phyloP scores from a whole-genome alignment of 345 rosid species.

The Melaleuca alternifolia region DNA sequence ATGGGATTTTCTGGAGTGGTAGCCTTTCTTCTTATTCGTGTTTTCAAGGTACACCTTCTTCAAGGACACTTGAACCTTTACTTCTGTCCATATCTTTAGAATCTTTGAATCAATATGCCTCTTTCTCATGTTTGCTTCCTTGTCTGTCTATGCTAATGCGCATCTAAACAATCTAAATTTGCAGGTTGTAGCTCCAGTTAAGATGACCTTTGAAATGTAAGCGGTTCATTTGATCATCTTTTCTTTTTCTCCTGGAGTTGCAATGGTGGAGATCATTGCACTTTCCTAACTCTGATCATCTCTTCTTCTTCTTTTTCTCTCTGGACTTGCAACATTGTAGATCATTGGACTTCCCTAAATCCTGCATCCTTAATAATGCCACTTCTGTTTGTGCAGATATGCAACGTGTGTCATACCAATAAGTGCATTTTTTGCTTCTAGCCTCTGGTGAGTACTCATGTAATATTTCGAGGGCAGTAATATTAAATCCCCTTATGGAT shows the following conservation, averaged over 20 bases:
- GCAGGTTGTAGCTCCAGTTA: conserved; percentile 93
- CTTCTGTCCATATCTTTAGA: not conserved
- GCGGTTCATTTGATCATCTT: conserved; percentile 4
- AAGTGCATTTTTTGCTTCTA: conserved; percentile 95
- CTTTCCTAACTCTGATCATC: not conserved
- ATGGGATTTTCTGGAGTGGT: conserved; percentile 80
- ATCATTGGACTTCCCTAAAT: not conserved
- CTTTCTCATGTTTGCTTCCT: not conserved
- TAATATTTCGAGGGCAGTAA: not conserved
- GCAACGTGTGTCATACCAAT: conserved; percentile 89
- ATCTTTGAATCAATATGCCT: not conserved
- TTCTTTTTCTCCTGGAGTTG: not conserved
- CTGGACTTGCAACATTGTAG: not conserved
- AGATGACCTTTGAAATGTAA: conserved; percentile 95
- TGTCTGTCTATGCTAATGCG: not conserved
- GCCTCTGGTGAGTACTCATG: conserved; percentile 71
- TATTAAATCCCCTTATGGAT: not conserved
- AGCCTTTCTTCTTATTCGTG: conserved; percentile 79
- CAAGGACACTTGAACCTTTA: not conserved
- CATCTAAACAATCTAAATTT: not conserved
- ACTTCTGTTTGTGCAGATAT: conserved; percentile 35
- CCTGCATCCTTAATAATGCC: not conserved
- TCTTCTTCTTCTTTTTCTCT: not conserved
- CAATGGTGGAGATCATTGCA: not conserved
- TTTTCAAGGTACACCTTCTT: conserved; percentile 60